Evolutionary conservation across 805 yeast species (phyloP), one percentile per base, ranked within the genome.

Genomic region (Pichia insulana): DNA sequence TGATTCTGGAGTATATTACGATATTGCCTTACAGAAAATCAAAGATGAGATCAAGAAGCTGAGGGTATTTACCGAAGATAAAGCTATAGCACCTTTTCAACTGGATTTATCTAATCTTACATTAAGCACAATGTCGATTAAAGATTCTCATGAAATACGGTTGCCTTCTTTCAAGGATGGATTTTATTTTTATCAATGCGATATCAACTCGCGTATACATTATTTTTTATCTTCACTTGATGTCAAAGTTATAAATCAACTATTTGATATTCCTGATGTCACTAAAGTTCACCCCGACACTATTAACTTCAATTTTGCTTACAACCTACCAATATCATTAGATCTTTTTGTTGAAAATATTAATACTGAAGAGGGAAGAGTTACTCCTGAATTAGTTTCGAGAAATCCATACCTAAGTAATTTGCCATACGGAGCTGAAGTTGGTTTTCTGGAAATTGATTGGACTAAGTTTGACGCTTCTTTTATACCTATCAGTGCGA

Each of bases 381-480:
- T 82, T 17, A 73, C 81, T 0, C 79, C 75, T 13, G 76, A 76
- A 3, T 49, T 82, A 53, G 52, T 74, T 2, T 72, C 74, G 40
- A 76, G 79, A 50, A 71, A 71, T 57, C 89, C 87, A 59, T 87
- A 83, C 58, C 62, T 92, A 43, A 71, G 83, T 1, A 90, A 90
- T 59, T 62, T 88, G 18, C 97, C 98, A 0, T 58, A 76, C 25
- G 97, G 97, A 2, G 82, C 96, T 0, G 83, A 82, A 40, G 60
- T 90, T 34, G 94, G 88, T 10, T 78, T 85, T 48, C 57, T 92
- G 42, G 97, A 92, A 53, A 73, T 96, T 40, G 81, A 86, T 56
- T 90, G 97, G 97, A 40, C 52, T 15, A 59, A 45, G 35, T 38
- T 39, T 30, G 41, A 38, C 18, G 22, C 20, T 31, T 39, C 39